A percentile compares a stretch with the other conserved stretches of the same genome.
These are phyloP conservation scores for Fraxinus nigra DNA, from an alignment of 305 asterid genomes.

Conservation along the genomic window DNA sequence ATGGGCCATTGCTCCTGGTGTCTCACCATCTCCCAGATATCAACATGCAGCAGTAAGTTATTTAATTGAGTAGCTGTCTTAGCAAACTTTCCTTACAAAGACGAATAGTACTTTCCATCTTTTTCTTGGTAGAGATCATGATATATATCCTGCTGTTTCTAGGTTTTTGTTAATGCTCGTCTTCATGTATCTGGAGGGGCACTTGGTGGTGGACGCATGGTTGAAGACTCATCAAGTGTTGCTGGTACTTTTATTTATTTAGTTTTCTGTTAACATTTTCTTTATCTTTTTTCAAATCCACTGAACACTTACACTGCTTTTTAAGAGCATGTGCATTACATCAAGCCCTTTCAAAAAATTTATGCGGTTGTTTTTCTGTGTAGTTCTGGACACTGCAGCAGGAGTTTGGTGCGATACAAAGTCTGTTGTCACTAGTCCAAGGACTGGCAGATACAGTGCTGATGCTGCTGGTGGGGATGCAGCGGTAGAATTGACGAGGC, in stretches of 20 bases:
- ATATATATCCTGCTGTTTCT: conserved; percentile 22
- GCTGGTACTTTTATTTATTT: conserved; percentile 61
- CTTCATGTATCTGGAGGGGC: conserved; percentile 99
- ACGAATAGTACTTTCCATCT: neutral
- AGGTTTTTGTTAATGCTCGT: conserved; percentile 99
- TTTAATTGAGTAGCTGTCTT: neutral
- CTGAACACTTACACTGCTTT: neutral
- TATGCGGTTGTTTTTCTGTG: conserved; percentile 17
- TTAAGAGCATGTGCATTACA: neutral
- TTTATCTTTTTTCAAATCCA: neutral
- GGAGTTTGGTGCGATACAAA: conserved; percentile 99
- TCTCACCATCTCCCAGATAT: conserved; percentile 91
- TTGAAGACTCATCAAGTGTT: conserved; percentile 97
- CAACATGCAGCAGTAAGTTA: conserved; percentile 96
- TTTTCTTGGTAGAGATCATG: conserved; percentile 17
- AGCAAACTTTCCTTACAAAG: neutral
- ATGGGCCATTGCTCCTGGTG: conserved; percentile 99
- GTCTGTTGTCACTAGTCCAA: conserved; percentile 90
- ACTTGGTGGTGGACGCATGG: conserved; percentile 99
- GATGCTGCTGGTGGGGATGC: conserved; percentile 99
- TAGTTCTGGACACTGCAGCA: conserved; percentile 98
- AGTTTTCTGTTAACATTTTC: conserved; percentile 17
- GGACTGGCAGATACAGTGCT: conserved; percentile 97
- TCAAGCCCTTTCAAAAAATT: conserved; percentile 11
- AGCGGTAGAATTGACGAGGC: conserved; percentile 91